Evolutionary conservation across 1,139 yeast species (phyloP).

Genomic region (Kluyveromyces marxianus): DNA sequence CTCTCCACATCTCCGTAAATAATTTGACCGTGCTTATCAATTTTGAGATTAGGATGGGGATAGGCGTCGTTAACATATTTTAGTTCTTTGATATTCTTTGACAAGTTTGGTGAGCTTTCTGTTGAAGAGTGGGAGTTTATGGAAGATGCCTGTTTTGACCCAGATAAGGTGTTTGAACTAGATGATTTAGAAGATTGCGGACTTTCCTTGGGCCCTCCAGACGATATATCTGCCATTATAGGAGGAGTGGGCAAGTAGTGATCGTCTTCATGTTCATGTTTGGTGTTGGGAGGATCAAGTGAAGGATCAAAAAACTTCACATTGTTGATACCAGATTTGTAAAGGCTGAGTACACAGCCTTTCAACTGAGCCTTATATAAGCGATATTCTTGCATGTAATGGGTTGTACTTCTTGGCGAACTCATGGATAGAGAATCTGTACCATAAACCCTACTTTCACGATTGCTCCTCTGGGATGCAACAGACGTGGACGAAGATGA

Average conservation of each 20-base stretch:
- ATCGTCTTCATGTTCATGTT: slow-evolving; percentile 6
- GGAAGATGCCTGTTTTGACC: not conserved
- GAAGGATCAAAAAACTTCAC: slow-evolving; percentile 40
- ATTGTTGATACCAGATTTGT: slow-evolving; percentile 45
- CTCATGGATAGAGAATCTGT: slow-evolving; percentile 7
- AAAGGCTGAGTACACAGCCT: slow-evolving; percentile 54
- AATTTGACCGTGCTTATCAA: slow-evolving; percentile 42
- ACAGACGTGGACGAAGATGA: slow-evolving; percentile 2
- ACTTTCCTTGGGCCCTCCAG: not conserved
- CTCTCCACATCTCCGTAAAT: slow-evolving; percentile 57
- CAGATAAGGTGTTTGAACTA: not conserved
- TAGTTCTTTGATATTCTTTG: slow-evolving; percentile 15
- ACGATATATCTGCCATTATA: not conserved
- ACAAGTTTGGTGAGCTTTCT: not conserved
- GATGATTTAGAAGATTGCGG: slow-evolving; percentile 1
- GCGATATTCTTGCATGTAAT: slow-evolving; percentile 28
- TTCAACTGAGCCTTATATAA: slow-evolving; percentile 55
- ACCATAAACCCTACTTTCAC: slow-evolving; percentile 23
- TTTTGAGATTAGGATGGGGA: slow-evolving; percentile 64
- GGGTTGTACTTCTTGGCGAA: slow-evolving; percentile 10
- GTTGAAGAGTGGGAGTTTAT: not conserved
- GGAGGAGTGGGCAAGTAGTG: not conserved
- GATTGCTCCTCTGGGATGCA: slow-evolving; percentile 24
- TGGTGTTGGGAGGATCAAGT: slow-evolving; percentile 13
- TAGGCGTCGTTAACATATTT: slow-evolving; percentile 36